phyloP scores from a whole-genome alignment of 2,329 filamentous ascomycete species.

The Mycogone perniciosa region DNA sequence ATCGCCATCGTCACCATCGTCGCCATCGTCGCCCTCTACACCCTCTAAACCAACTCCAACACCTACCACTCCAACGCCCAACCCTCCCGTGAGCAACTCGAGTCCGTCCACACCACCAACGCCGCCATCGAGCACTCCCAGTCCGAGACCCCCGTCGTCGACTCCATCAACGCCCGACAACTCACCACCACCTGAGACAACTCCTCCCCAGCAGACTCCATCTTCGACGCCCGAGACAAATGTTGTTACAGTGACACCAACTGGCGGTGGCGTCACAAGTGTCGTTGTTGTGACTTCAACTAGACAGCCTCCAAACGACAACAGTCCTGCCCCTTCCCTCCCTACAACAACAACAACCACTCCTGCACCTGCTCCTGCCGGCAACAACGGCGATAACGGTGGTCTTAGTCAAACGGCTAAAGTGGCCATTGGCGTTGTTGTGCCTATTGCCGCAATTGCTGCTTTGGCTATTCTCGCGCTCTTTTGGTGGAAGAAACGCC shows the following conservation, averaged over 20 bases:
- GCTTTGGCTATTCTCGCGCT: slow-evolving; percentile 69
- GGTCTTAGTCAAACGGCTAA: slow-evolving; percentile 58
- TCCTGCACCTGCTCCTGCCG: slow-evolving; percentile 2
- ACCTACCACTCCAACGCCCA: too few relatives aligned
- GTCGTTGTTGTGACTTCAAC: slow-evolving; percentile 23
- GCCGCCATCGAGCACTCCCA: too few relatives aligned
- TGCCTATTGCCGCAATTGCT: slow-evolving; percentile 84
- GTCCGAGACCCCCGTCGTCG: background rate
- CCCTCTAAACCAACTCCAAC: too few relatives aligned
- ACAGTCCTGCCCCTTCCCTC: slow-evolving; percentile 13
- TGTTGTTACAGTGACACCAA: slow-evolving; percentile 1
- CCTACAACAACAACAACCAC: slow-evolving; percentile 23
- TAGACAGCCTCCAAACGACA: slow-evolving; percentile 11
- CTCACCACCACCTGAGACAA: background rate
- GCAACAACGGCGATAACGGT: slow-evolving; percentile 18
- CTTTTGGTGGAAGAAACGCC: slow-evolving; percentile 83
- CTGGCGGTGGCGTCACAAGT: slow-evolving; percentile 16
- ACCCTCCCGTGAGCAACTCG: too few relatives aligned
- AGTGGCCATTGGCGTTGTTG: slow-evolving; percentile 88
- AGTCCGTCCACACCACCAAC: too few relatives aligned
- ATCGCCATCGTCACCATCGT: too few relatives aligned
- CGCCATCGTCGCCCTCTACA: too few relatives aligned
- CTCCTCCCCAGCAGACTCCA: slow-evolving; percentile 8
- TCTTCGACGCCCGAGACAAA: slow-evolving; percentile 3
- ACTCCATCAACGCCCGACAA: slow-evolving; percentile 15